Base-by-base conservation (phyloP, 116 monocot genomes). In the Cymodocea nodosa region DNA sequence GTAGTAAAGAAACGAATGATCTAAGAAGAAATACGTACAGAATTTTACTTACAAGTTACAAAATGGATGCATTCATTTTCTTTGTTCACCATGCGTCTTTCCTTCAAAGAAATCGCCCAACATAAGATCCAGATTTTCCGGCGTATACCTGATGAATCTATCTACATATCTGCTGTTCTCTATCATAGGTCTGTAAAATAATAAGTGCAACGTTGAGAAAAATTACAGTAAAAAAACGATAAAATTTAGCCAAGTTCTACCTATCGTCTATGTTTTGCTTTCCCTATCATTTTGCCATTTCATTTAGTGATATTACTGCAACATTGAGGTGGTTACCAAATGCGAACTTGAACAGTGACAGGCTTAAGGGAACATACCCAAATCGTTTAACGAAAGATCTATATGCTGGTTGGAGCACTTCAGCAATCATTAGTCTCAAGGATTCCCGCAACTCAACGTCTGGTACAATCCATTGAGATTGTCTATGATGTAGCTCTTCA, bases 371-470 rank as follows among this genome's bases (percentile, higher is more conserved):
- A 17, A 68, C 77, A 36, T 80, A 93, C 93, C 84, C 83, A 72
- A 82, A 89, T 50, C 89, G 83, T 78, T 89, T 93, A 20, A 75
- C 52, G 50, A 85, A 94, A 40, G 80, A 84, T 70, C 86, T 73
- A 35, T 94, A 94, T n/a, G 93, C 93, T 60, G 93, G 89, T 51
- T 86, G 72, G 24, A 94, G 71, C 59, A 86, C 76, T 75, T 94
- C 93, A 63, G 84, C 83, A 39, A 94, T 79, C 30, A 80, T 77
- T 64, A 94, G 89, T 48, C 86, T 86, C 51, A 93, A 64, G 60
- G 83, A 85, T 50, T 93, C 93, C 0, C 85, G 81, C 57, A 93
- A 63, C 37, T 94, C 89, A 13, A 66, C 75, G 66, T 94, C 89
- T 25, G 85, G 82, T 22, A 94, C 84, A 0, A 76, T 84, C 93